phyloP scores from a whole-genome alignment of 352 stramenopile genomes.

The Phytophthora pini region DNA sequence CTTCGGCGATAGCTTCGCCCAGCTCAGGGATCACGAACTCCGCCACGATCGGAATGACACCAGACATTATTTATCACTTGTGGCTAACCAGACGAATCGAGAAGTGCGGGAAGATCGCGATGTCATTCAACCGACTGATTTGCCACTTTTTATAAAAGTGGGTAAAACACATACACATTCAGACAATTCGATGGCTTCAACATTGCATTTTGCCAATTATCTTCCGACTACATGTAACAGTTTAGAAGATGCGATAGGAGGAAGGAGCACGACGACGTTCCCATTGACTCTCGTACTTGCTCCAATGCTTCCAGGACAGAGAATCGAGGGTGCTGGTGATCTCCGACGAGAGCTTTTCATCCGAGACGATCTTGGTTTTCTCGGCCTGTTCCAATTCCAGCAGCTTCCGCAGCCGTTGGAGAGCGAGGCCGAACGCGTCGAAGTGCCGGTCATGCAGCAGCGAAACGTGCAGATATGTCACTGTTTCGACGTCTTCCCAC shows the following conservation, averaged over 20 bases:
- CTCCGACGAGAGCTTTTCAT: conserved; percentile 64
- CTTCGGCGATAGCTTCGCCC: conserved; percentile 38
- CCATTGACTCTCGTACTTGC: conserved; percentile 60
- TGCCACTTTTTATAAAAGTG: background rate
- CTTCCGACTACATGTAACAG: background rate
- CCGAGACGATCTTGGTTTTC: conserved; percentile 68
- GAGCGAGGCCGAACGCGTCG: conserved; percentile 46
- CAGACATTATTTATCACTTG: conserved; percentile 6
- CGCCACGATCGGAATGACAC: conserved; percentile 26
- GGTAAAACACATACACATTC: background rate
- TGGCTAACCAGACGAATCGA: background rate
- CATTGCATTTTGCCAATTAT: conserved; percentile 1
- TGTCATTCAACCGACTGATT: background rate
- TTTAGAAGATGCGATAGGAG: conserved; percentile 73
- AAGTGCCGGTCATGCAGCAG: conserved; percentile 70
- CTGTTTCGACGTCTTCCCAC: conserved; percentile 74
- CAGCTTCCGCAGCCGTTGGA: conserved; percentile 81
- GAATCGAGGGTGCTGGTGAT: conserved; percentile 41
- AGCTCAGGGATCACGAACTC: conserved; percentile 47
- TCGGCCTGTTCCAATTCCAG: conserved; percentile 63
- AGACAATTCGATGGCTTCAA: conserved; percentile 8
- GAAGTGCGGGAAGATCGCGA: conserved; percentile 1
- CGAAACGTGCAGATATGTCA: conserved; percentile 61
- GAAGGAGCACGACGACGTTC: conserved; percentile 56
- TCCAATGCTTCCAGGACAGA: conserved; percentile 73